phyloP scores from a whole-genome alignment of 805 yeast genomes.

The Isabelozyma heimii region DNA sequence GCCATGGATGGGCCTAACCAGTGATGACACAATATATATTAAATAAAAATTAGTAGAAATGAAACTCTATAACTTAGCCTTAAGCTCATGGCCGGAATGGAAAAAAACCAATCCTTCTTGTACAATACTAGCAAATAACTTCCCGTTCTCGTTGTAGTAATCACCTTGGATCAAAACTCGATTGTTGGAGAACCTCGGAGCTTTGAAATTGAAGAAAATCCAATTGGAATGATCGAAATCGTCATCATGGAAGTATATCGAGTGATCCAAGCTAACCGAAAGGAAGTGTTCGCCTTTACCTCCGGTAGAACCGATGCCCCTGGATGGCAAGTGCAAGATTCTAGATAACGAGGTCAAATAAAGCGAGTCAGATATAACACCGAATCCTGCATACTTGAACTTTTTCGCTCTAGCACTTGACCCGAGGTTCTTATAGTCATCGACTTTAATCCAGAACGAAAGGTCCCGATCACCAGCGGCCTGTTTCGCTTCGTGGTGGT shows the following conservation, averaged over 20 bases:
- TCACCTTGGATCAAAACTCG: conserved; percentile 27
- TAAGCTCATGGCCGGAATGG: conserved; percentile 14
- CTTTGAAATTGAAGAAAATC: conserved; percentile 24
- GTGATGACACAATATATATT: too few species aligned
- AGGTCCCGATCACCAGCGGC: conserved; percentile 29
- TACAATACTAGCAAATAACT: conserved; percentile 27
- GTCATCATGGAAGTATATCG: conserved; percentile 34
- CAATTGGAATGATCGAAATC: conserved; percentile 32
- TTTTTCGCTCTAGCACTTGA: conserved; percentile 8
- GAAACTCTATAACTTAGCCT: conserved; percentile 14
- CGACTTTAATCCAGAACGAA: conserved; percentile 30
- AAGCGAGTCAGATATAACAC: conserved; percentile 31
- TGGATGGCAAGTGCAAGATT: conserved; percentile 23
- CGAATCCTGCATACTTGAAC: conserved; percentile 28
- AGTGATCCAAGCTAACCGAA: conserved; percentile 32
- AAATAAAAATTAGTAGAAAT: neutral
- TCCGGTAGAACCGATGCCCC: conserved; percentile 15
- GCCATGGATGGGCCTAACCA: too few species aligned
- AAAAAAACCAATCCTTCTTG: conserved; percentile 34
- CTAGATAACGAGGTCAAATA: conserved; percentile 27
- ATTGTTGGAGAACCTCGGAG: conserved; percentile 29
- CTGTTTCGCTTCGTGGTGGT: conserved; percentile 17
- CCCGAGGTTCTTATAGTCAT: conserved; percentile 10
- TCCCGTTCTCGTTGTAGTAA: conserved; percentile 27
- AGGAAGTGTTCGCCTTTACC: conserved; percentile 26